Conservation (phyloP, 1,284 basidiomycete genomes). For the Ceratobasidium papillatum region DNA sequence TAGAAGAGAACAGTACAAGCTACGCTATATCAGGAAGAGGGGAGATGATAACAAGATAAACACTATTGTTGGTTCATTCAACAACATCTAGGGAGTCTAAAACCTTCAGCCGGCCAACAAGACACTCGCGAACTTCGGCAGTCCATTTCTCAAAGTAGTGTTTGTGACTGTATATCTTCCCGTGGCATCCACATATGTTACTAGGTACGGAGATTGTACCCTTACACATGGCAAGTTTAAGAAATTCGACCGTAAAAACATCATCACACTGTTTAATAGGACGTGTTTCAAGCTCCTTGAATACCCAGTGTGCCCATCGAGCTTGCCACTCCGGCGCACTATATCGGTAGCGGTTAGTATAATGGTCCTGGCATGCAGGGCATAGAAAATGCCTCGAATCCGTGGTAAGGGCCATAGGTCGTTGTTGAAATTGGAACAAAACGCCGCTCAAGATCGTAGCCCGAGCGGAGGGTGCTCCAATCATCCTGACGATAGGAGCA, state of each 20-base stretch:
- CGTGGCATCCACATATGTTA: background rate
- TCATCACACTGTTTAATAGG: background rate
- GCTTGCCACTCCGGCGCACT: constrained; percentile 25
- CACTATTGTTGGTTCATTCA: background rate
- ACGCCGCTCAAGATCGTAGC: background rate
- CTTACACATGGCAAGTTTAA: background rate
- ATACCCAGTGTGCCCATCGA: constrained; percentile 4
- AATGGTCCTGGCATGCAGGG: background rate
- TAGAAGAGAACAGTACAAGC: too few relatives aligned
- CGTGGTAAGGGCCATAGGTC: background rate
- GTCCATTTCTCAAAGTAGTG: constrained; percentile 8
- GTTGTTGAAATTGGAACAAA: background rate
- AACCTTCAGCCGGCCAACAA: background rate
- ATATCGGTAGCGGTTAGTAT: background rate
- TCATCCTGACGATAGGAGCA: background rate
- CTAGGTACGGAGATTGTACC: background rate
- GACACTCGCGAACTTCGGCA: background rate
- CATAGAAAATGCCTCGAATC: background rate
- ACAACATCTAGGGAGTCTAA: background rate
- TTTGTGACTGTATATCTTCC: background rate
- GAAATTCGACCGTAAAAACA: background rate
- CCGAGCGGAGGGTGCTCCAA: background rate
- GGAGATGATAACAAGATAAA: too few relatives aligned
- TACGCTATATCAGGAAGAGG: too few relatives aligned
- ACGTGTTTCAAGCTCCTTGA: background rate